A percentile compares a stretch with the other conserved stretches of the same genome.
phyloP scores from a whole-genome alignment of 1,139 yeast genomes.

The Protomyces lactucae-debilis region DNA sequence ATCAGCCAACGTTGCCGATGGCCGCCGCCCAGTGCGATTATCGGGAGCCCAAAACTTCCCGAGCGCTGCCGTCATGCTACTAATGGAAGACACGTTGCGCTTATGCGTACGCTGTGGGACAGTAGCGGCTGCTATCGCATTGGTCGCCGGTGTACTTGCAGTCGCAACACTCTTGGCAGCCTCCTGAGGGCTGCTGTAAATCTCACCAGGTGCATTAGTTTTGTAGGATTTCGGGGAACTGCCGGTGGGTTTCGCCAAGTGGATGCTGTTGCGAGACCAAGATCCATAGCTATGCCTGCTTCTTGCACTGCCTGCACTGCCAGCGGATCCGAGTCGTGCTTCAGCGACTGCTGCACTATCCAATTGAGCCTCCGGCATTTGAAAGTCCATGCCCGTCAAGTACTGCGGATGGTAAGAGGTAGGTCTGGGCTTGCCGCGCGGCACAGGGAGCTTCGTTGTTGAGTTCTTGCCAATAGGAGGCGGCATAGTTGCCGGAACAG shows the following conservation, averaged over 20 bases:
- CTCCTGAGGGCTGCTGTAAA: neutral
- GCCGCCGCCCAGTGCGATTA: neutral
- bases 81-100: neutral
- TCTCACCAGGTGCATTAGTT: slow-evolving; percentile 13
- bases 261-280: slow-evolving; percentile 1
- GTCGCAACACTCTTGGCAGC: neutral
- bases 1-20: neutral
- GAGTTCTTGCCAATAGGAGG: neutral
- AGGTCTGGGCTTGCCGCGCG: slow-evolving; percentile 27
- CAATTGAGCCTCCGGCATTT: neutral
- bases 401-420: slow-evolving; percentile 23
- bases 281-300: neutral
- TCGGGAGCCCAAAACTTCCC: neutral
- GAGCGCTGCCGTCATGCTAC: neutral
- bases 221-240: slow-evolving; percentile 19
- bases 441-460: slow-evolving; percentile 14
- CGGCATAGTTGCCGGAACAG: neutral
- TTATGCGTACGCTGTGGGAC: neutral
- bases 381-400: neutral
- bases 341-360: neutral
- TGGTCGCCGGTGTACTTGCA: neutral
- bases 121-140: neutral
- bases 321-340: neutral
- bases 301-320: neutral
- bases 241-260: slow-evolving; percentile 1